Base-by-base conservation (phyloP, 2,329 filamentous ascomycete species). In the Alternaria arborescens region DNA sequence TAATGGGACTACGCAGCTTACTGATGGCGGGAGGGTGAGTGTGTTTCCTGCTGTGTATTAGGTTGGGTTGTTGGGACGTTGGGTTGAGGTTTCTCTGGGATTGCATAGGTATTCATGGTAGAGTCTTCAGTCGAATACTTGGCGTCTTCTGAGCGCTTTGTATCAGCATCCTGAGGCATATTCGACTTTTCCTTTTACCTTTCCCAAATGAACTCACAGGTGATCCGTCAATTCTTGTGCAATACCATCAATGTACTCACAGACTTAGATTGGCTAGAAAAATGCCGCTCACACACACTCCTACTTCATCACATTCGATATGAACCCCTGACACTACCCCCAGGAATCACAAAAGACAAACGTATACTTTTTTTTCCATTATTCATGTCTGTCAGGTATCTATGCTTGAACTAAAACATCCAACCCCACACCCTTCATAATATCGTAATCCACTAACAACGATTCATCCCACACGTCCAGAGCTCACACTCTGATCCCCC, bases 1-100 rank as follows among this genome's bases (percentile, higher is more conserved):
- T 52, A 87, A 87, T 71, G 86, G 86, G 0, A 81, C 77, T 55
- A 77, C 84, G 16, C 79, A 84, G 52, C 71, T 86, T 2, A 78
- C 80, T 8, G 82, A 84, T 73, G 82, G 82, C 1, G 82, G 82
- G 6, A 73, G 81, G 54, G 55, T 76, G 51, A 60, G 70, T 0
- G 74, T 78, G 8, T 75, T 74, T 52, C 78, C 78, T 5, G 64
- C 69, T 24, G 74, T 71, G 1, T 80, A 79, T 57, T 80, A 38
- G 34, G 32, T 14, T 22, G 22, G 4, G 22, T 22, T 22, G 22
- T 22, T 22, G 22, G 22, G 32, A 14, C 11, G 16, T 40, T n/a
- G 18, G n/a, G n/a, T 34, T 34, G 12, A 8, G 28, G 4, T 22
- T 22, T 22, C 22, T 7, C 24, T 24, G 24, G 24, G 24, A 24